These are phyloP conservation scores for Liquidambar formosana DNA, from an alignment of 164 flowering plant species.

Conservation along the genomic window DNA sequence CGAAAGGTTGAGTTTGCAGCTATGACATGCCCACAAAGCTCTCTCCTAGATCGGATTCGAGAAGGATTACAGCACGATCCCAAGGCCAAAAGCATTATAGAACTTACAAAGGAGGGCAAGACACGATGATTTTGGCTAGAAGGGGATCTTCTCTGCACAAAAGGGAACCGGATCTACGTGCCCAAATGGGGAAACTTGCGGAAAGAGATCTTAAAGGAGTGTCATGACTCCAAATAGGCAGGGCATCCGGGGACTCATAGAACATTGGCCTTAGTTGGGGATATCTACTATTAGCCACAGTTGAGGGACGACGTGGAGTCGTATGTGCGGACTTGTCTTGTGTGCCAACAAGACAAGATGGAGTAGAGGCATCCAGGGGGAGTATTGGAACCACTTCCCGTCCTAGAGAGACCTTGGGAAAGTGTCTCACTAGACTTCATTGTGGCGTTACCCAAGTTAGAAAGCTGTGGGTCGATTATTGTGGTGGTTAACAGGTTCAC, in stretches of 20 bases:
- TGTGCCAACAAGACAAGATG: slow-evolving; percentile 13
- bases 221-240: slow-evolving; percentile 6
- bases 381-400: slow-evolving; percentile 3
- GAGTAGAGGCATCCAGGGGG: not conserved
- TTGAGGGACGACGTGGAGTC: not conserved
- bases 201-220: not conserved
- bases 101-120: not conserved
- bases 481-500: too few relatives aligned
- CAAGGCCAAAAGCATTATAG: not conserved
- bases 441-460: not conserved
- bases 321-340: slow-evolving; percentile 1
- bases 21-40: not conserved
- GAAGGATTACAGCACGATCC: not conserved
- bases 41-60: not conserved
- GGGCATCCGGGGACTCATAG: not conserved
- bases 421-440: slow-evolving; percentile 6
- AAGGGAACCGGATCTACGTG: not conserved
- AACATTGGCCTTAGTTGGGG: too few relatives aligned
- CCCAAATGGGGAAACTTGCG: not conserved
- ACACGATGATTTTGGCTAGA: not conserved
- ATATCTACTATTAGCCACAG: too few relatives aligned
- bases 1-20: not conserved
- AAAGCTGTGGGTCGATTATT: too few relatives aligned
- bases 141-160: not conserved
- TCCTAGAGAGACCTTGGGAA: not conserved